These are phyloP conservation scores for Zelopaecilomyces penicillatus DNA, from an alignment of 2,329 filamentous ascomycete genomes.

Conservation along the genomic window DNA sequence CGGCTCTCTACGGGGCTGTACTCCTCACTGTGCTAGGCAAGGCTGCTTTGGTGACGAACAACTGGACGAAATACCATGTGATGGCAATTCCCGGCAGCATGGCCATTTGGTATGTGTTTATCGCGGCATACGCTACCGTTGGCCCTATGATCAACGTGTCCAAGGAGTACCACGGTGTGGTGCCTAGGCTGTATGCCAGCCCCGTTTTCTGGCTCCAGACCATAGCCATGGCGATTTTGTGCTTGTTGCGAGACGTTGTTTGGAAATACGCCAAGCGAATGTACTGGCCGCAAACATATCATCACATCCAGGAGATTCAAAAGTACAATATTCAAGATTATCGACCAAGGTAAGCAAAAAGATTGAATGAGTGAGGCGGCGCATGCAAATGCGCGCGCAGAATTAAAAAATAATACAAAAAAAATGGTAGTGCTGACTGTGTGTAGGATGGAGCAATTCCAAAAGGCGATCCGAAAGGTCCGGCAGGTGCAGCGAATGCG, in stretches of 20 bases:
- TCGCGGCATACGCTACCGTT: conserved; percentile 78
- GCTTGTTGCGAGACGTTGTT: conserved; percentile 77
- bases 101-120: conserved; percentile 81
- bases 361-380: neutral
- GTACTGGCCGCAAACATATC: conserved; percentile 92
- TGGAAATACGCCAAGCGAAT: conserved; percentile 98
- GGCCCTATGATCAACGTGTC: conserved; percentile 78
- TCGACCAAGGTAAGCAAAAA: conserved; percentile 64
- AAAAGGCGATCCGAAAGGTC: conserved; percentile 98
- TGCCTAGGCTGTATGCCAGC: conserved; percentile 70
- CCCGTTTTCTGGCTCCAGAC: conserved; percentile 89
- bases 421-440: conserved; percentile 8
- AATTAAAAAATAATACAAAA: neutral
- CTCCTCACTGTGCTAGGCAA: conserved; percentile 90
- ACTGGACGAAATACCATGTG: conserved; percentile 98
- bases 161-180: conserved; percentile 74
- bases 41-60: conserved; percentile 87
- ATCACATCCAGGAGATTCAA: conserved; percentile 98
- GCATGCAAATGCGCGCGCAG: neutral
- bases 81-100: conserved; percentile 92
- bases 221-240: conserved; percentile 70
- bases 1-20: conserved; percentile 88
- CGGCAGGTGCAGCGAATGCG: conserved; percentile 98
- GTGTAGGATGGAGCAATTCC: conserved; percentile 93
- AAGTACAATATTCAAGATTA: conserved; percentile 99